Evolutionary conservation across 768 basidiomycete genomes (phyloP), one percentile per base, ranked within the genome.

Genomic region (Pleurotus pulmonarius): DNA sequence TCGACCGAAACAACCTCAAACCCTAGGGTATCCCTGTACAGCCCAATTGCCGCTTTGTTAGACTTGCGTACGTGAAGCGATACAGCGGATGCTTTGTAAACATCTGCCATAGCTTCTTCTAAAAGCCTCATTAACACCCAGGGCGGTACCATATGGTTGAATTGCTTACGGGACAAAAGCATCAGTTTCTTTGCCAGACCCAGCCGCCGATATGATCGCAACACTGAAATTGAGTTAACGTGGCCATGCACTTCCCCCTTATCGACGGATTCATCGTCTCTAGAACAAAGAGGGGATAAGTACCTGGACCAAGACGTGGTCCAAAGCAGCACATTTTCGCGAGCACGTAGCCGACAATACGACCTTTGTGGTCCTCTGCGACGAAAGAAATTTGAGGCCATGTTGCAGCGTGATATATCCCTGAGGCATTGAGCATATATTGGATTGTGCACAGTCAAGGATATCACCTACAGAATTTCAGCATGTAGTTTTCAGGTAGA

Each of bases 341-440:
- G n/a, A 98, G 74, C 37, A 96, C 94, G 68, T 98, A 98, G 26
- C 94, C 94, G 1, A 98, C 92, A 55, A 98, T 87, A 56, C 90
- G 79, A 1, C 94, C 94, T 64, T 90, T 87, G 64, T 85, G 80
- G 62, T 95, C 93, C 65, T 94, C 93, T 0, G 94, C 94, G 5
- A 98, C 93, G 63, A 90, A 96, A 6, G 92, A 95, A 16, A 97
- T 80, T 59, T 92, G 87, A 0, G 94, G 94, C 94, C 94, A 98
- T 5, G 92, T 93, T 73, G 94, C 76, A 6, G 83, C 79, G 65
- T 95, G 94, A 68, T 93, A 95, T 48, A 95, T 81, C 76, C 94
- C 94, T 95, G 62, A 22, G 22, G 15, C 9, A 49, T 37, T 13
- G 5, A 16, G 26, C 54, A 51, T 43, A 18, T 55, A 8, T 9